Base-by-base conservation (phyloP, 202 grass and related monocot genomes). In the Sporobolus alterniflorus region DNA sequence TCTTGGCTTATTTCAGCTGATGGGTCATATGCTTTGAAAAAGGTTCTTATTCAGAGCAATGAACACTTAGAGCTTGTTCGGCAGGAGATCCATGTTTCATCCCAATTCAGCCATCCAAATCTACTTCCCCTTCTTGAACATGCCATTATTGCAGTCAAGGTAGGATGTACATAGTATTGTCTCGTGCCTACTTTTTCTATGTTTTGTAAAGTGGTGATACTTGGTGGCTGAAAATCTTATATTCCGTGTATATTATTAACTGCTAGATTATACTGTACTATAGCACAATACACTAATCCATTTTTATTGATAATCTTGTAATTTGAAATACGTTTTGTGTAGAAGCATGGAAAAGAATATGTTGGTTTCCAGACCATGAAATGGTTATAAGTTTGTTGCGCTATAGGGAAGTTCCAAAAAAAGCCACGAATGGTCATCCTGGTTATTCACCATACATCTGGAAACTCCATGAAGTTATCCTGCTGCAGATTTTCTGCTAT, bases 61-160 rank as follows among this genome's bases (percentile, higher is more conserved):
- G 96, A 96, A 64, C 96, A 99, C 56, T 57, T 99, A 68, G 93
- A 99, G 89, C 83, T 99, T 89, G 93, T 99, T 62, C 87, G 83
- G 61, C 91, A 99, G 72, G 96, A 99, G 89, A 99, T 99, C 78
- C 91, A 81, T 15, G 81, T 96, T 51, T 96, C 96, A 1, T 92
- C 96, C 22, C 66, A 94, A 29, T 94, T 99, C 84, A 90, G 63
- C 43, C 96, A 99, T 80, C 87, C 89, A 56, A 99, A 93, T 81
- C 70, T 99, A 64, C 81, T 99, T 64, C 96, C 96, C 11, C 91
- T 99, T 41, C 89, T 99, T 71, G 96, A 99, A 87, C 93, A 99
- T 72, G 73, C 96, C n/a, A 77, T 99, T 67, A 91, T 99, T 83
- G 80, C 87, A 0, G 87, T 99, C 63, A 99, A 99, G 93, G 96